Evolutionary conservation across 495 filamentous ascomycete genomes (phyloP).

Genomic region (Elaphomyces granulatus): DNA sequence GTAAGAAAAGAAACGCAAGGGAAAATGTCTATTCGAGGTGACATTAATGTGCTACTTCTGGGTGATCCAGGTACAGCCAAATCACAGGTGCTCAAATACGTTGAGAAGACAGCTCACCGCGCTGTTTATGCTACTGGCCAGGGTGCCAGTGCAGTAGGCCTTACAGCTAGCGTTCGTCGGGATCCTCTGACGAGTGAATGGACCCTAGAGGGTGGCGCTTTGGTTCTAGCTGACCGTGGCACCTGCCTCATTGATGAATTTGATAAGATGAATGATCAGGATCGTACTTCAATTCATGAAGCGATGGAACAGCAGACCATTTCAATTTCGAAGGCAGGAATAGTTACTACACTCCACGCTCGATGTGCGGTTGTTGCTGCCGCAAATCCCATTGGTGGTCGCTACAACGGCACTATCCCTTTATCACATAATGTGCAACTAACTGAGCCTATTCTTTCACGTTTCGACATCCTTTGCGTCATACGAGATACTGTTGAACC

Average conservation of each 20-base stretch:
- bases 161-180: slow-evolving; percentile 89
- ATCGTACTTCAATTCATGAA: slow-evolving; percentile 96
- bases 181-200: slow-evolving; percentile 95
- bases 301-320: slow-evolving; percentile 99
- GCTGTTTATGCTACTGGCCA: slow-evolving; percentile 98
- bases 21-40: slow-evolving; percentile 80
- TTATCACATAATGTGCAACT: slow-evolving; percentile 94
- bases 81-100: slow-evolving; percentile 94
- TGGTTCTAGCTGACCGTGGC: slow-evolving; percentile 90
- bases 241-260: slow-evolving; percentile 98
- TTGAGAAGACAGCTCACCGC: slow-evolving; percentile 93
- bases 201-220: slow-evolving; percentile 93
- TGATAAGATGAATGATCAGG: slow-evolving; percentile 99
- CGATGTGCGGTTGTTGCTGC: slow-evolving; percentile 94
- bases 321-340: slow-evolving; percentile 97
- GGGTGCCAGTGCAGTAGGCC: slow-evolving; percentile 92
- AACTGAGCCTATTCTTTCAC: slow-evolving; percentile 93
- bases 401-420: slow-evolving; percentile 92
- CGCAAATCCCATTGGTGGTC: slow-evolving; percentile 89
- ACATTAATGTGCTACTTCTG: slow-evolving; percentile 95
- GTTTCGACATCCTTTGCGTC: slow-evolving; percentile 97
- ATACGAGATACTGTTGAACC: slow-evolving; percentile 97
- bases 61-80: slow-evolving; percentile 98
- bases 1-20: slow-evolving; percentile 83
- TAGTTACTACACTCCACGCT: slow-evolving; percentile 96